Evolutionary conservation across 139 green algal genomes (phyloP).

Genomic region (Coelastrella sp.): DNA sequence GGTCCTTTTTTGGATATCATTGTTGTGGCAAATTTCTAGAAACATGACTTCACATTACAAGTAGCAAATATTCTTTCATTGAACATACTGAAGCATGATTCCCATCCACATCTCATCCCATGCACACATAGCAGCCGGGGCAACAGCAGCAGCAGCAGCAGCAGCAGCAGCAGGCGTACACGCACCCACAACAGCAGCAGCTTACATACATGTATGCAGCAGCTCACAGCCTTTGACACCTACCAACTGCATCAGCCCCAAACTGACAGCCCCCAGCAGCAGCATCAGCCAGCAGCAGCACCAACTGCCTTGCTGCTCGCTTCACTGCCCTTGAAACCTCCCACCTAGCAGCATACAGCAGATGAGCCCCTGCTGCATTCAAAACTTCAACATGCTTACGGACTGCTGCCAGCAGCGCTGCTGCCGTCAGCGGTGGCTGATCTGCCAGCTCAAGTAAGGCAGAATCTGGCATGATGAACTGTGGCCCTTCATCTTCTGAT

Average conservation of each 20-base stretch:
- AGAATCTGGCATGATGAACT: slow-evolving; percentile 40
- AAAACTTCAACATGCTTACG: neutral
- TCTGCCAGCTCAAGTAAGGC: slow-evolving; percentile 13
- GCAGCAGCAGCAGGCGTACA: neutral
- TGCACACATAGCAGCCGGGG: neutral
- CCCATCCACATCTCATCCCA: neutral
- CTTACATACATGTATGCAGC: neutral
- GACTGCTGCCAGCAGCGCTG: slow-evolving; percentile 20
- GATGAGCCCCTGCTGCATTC: slow-evolving; percentile 25
- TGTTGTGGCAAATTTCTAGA: too few species aligned
- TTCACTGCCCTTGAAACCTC: slow-evolving; percentile 5
- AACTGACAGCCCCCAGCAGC: neutral
- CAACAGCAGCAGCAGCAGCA: slow-evolving; percentile 16
- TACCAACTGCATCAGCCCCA: neutral
- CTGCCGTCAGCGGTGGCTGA: neutral
- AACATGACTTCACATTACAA: neutral
- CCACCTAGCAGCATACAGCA: slow-evolving; percentile 1
- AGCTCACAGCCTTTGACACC: neutral
- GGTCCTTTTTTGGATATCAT: too few species aligned
- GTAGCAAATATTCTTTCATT: neutral
- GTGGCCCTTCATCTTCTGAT: slow-evolving; percentile 29
- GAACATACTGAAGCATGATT: neutral
- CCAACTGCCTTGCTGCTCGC: neutral
- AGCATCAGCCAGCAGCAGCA: slow-evolving; percentile 32
- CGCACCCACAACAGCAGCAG: neutral